Evolutionary conservation across 2,329 filamentous ascomycete species (phyloP).

Genomic region (Aotearoamyces nothofagi): DNA sequence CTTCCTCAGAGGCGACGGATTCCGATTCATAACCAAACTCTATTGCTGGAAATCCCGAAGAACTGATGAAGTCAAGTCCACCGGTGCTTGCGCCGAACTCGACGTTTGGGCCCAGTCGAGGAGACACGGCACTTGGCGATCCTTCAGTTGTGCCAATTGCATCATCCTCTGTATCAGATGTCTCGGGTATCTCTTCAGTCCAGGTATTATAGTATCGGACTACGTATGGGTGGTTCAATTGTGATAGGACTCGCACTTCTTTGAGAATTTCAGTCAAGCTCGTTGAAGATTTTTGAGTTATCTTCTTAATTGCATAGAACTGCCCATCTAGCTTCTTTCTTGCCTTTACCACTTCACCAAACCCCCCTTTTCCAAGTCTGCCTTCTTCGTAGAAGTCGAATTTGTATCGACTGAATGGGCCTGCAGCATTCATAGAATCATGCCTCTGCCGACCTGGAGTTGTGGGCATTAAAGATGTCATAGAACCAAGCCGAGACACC

Average conservation of each 20-base stretch:
- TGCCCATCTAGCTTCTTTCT: constrained; percentile 87
- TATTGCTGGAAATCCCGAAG: constrained; percentile 60
- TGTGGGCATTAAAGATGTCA: constrained; percentile 24
- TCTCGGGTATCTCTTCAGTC: constrained; percentile 58
- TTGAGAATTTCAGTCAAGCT: constrained; percentile 72
- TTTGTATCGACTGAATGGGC: constrained; percentile 57
- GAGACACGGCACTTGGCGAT: constrained; percentile 13
- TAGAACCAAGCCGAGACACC: constrained; percentile 24
- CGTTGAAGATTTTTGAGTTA: constrained; percentile 64
- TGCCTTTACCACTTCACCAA: constrained; percentile 91
- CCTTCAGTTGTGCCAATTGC: constrained; percentile 12
- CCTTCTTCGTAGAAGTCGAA: constrained; percentile 88
- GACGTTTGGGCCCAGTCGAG: constrained; percentile 11
- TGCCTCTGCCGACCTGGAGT: constrained; percentile 35
- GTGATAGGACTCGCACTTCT: constrained; percentile 79
- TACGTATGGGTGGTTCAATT: constrained; percentile 75
- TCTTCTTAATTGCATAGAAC: constrained; percentile 94
- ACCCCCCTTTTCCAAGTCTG: constrained; percentile 80
- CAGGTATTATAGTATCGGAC: constrained; percentile 93
- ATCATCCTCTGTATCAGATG: constrained; percentile 38
- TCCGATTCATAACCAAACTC: constrained; percentile 54
- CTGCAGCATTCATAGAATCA: constrained; percentile 42
- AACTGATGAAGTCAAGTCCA: constrained; percentile 87
- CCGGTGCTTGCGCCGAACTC: constrained; percentile 42
- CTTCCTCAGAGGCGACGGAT: constrained; percentile 18